A percentile compares a stretch with the other conserved stretches of the same genome.
Conservation (phyloP, 768 basidiomycete genomes). For the Dacryopinax primogenitus region DNA sequence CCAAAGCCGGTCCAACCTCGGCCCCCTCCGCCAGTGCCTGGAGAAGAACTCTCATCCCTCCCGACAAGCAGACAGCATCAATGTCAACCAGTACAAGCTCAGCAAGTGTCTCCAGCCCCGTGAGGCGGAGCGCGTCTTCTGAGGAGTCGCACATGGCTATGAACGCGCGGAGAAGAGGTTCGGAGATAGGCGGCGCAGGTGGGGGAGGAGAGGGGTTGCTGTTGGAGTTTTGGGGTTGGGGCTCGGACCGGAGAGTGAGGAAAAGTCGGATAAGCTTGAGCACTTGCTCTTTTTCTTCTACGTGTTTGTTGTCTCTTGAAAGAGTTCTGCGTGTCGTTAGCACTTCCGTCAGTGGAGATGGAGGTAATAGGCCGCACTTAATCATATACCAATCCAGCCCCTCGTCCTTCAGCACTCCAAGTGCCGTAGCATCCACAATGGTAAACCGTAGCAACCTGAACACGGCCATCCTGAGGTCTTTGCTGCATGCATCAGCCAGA, state of each 20-base stretch:
- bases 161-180: conserved; percentile 72
- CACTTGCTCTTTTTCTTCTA: conserved; percentile 80
- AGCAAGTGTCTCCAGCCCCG: conserved; percentile 73
- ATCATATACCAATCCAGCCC: conserved; percentile 83
- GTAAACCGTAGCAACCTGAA: conserved; percentile 74
- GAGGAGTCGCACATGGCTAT: conserved; percentile 84
- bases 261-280: conserved; percentile 78
- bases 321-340: conserved; percentile 44
- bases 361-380: conserved; percentile 40
- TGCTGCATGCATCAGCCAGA: conserved; percentile 60
- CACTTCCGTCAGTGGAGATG: too few species aligned
- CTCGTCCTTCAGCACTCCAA: conserved; percentile 47
- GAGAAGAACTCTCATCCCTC: conserved; percentile 73
- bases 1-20: conserved; percentile 61
- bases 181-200: conserved; percentile 43
- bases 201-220: not conserved
- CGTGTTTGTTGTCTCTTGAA: conserved; percentile 68
- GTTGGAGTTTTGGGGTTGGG: conserved; percentile 5
- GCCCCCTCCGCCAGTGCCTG: conserved; percentile 87
- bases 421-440: conserved; percentile 58
- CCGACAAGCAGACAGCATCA: conserved; percentile 63
- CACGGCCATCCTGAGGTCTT: conserved; percentile 62
- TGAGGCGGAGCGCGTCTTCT: conserved; percentile 75
- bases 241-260: conserved; percentile 54
- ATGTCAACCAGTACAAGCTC: conserved; percentile 91